Conservation (phyloP, 345 rosid genomes). For the Excoecaria cochinchinensis region DNA sequence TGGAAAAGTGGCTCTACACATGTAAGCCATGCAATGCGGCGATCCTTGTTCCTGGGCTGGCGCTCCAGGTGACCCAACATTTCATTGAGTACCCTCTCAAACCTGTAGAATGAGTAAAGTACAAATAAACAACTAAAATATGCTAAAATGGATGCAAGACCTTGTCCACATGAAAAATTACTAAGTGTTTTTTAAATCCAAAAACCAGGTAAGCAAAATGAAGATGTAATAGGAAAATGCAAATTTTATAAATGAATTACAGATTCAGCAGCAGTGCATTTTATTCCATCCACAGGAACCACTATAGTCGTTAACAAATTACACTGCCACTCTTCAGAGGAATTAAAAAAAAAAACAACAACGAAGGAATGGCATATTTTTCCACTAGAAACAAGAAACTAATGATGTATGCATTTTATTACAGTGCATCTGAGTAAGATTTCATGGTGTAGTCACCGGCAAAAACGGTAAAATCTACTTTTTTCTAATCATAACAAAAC, state of each 20-base stretch:
- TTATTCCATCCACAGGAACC: neutral
- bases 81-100: slow-evolving; percentile 68
- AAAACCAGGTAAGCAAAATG: neutral
- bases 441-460: neutral
- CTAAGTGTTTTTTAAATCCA: neutral
- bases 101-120: slow-evolving; percentile 39
- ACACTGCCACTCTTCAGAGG: neutral
- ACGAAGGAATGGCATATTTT: neutral
- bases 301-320: neutral
- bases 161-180: neutral
- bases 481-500: neutral
- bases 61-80: slow-evolving; percentile 88
- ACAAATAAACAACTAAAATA: neutral
- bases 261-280: neutral
- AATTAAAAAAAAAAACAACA: neutral
- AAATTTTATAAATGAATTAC: neutral
- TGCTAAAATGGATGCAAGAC: neutral
- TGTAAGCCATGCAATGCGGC: slow-evolving; percentile 64
- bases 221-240: too few species aligned
- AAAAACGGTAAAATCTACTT: neutral
- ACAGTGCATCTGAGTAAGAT: neutral
- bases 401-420: neutral
- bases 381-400: neutral
- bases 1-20: slow-evolving; percentile 64
- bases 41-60: slow-evolving; percentile 72